These are phyloP conservation scores for Pythium grandisporangium DNA, from an alignment of 352 stramenopile species.

Conservation along the genomic window DNA sequence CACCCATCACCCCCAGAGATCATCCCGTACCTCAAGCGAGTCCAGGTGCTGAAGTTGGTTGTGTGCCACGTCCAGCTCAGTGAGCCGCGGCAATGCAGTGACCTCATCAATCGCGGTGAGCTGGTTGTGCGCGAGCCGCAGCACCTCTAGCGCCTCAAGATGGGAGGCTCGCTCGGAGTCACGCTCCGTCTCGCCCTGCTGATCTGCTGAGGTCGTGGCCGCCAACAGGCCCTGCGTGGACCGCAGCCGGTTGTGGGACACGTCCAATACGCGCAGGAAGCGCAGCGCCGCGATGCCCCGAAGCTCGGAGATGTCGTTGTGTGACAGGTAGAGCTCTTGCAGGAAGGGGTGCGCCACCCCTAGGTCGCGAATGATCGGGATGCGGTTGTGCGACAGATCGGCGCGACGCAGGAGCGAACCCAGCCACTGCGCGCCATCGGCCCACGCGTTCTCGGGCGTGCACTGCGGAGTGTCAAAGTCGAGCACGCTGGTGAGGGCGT, in stretches of 20 bases:
- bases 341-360: conserved; percentile 43
- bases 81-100: conserved; percentile 30
- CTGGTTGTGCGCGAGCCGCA: conserved; percentile 50
- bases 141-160: conserved; percentile 37
- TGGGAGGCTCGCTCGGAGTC: neutral
- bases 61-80: conserved; percentile 39
- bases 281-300: conserved; percentile 36
- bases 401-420: conserved; percentile 52
- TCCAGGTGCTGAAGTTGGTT: conserved; percentile 36
- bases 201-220: neutral
- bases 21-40: conserved; percentile 32
- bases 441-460: conserved; percentile 37
- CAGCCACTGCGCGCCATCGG: conserved; percentile 44
- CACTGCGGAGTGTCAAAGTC: conserved; percentile 61
- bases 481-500: conserved; percentile 44
- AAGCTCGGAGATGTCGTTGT: conserved; percentile 48
- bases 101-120: conserved; percentile 37
- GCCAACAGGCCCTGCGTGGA: conserved; percentile 25
- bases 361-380: conserved; percentile 43
- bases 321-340: conserved; percentile 45
- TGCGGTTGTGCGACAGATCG: conserved; percentile 38
- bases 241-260: conserved; percentile 55
- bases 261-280: conserved; percentile 56
- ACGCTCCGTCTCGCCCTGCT: no score
- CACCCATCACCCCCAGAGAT: no score